Evolutionary conservation across 139 green algal species (phyloP).

Genomic region (Tetraselmis striata): DNA sequence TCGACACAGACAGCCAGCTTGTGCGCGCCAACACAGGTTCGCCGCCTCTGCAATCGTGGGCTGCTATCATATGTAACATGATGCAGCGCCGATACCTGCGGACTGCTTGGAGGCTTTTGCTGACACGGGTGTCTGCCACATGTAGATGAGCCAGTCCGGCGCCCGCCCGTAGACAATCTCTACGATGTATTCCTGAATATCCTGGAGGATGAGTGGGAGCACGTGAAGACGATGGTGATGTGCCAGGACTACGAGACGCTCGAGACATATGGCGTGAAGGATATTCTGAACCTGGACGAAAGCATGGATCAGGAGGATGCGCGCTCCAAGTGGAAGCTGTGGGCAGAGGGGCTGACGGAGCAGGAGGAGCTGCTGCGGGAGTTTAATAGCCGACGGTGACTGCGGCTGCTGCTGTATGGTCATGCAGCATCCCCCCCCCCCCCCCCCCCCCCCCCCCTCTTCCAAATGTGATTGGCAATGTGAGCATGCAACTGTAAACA

Average conservation of each 20-base stretch:
- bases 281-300: not conserved
- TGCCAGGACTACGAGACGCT: slow-evolving; percentile 15
- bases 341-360: not conserved
- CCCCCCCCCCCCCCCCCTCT: too few species aligned
- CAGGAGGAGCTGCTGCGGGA: not conserved
- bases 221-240: slow-evolving; percentile 20
- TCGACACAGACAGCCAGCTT: not conserved
- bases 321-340: not conserved
- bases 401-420: too few species aligned
- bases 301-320: not conserved
- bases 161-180: not conserved
- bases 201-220: slow-evolving; percentile 17
- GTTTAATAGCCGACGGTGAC: not conserved
- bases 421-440: too few species aligned
- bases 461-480: too few species aligned
- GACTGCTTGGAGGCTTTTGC: too few species aligned
- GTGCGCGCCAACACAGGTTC: not conserved
- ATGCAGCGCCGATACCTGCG: too few species aligned
- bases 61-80: too few species aligned
- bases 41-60: too few species aligned
- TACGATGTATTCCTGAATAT: slow-evolving; percentile 22
- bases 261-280: slow-evolving; percentile 2
- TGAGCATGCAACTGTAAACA: too few species aligned
- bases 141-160: not conserved
- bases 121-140: too few species aligned